Conservation (phyloP, 345 rosid genomes). For the Camelina hispida region DNA sequence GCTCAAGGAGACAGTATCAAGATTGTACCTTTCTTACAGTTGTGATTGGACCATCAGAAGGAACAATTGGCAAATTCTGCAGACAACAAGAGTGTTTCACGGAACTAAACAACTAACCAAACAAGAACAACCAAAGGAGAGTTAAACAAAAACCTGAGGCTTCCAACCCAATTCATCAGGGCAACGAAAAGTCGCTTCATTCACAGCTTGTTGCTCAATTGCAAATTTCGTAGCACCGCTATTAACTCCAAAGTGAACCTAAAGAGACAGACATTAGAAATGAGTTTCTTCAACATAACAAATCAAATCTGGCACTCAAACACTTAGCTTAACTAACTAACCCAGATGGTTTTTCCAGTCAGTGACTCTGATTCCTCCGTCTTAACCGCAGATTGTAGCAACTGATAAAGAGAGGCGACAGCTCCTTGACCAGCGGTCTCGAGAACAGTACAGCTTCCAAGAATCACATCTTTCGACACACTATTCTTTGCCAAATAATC, state of each 20-base stretch:
- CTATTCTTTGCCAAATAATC: conserved; percentile 74
- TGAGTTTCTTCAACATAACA: conserved; percentile 4
- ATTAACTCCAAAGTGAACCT: conserved; percentile 94
- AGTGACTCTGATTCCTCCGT: conserved; percentile 58
- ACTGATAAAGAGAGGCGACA: conserved; percentile 58
- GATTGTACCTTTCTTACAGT: conserved; percentile 68
- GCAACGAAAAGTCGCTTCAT: conserved; percentile 96
- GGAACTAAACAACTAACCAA: conserved; percentile 4
- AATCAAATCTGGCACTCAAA: not conserved
- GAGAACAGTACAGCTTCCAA: conserved; percentile 81
- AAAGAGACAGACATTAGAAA: conserved; percentile 29
- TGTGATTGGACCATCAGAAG: conserved; percentile 79
- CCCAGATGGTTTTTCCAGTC: conserved; percentile 70
- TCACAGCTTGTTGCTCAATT: conserved; percentile 89
- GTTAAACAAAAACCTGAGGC: conserved; percentile 72
- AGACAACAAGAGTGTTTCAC: conserved; percentile 31
- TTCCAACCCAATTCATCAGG: conserved; percentile 99
- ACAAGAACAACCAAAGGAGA: conserved; percentile 12
- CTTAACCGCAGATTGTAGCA: conserved; percentile 59
- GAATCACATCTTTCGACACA: conserved; percentile 68
- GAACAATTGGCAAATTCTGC: conserved; percentile 86
- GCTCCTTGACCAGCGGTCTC: conserved; percentile 96
- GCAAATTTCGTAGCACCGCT: conserved; percentile 94
- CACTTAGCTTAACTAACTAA: conserved; percentile 44
- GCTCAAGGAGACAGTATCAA: not conserved